phyloP scores from a whole-genome alignment of 2,329 filamentous ascomycete species.

The Diatrype stigma region DNA sequence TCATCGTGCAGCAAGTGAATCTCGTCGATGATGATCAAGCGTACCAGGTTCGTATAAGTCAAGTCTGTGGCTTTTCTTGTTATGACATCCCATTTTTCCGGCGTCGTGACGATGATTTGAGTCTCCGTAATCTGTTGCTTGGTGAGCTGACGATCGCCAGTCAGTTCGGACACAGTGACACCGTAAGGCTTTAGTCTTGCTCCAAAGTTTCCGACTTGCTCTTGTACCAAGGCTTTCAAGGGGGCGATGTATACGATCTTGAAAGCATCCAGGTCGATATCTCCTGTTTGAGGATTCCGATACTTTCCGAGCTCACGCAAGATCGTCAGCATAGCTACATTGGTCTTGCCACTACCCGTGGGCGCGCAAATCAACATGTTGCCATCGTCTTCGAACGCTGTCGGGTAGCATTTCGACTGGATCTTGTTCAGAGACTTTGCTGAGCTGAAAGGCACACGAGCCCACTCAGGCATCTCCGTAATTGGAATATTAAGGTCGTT shows the following conservation, averaged over 20 bases:
- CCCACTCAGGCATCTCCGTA: constrained; percentile 88
- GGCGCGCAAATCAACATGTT: constrained; percentile 98
- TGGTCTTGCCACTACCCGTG: constrained; percentile 96
- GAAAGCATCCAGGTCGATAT: constrained; percentile 92
- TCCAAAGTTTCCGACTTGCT: constrained; percentile 97
- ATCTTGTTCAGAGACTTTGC: constrained; percentile 90
- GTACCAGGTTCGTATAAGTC: constrained; percentile 95
- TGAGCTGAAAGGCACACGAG: constrained; percentile 76
- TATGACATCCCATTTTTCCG: constrained; percentile 99
- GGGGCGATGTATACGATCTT: constrained; percentile 99
- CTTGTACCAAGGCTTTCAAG: constrained; percentile 90
- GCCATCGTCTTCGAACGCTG: constrained; percentile 88
- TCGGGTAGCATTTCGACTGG: constrained; percentile 87
- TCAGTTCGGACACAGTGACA: constrained; percentile 90
- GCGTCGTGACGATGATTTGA: constrained; percentile 96
- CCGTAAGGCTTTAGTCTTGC: constrained; percentile 86
- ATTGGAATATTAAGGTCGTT: constrained; percentile 79
- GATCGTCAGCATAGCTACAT: constrained; percentile 96
- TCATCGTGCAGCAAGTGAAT: constrained; percentile 98
- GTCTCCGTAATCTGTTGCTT: constrained; percentile 98
- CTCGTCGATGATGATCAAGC: constrained; percentile 94
- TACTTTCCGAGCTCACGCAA: constrained; percentile 96
- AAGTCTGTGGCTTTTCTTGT: constrained; percentile 96
- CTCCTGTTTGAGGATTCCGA: constrained; percentile 80
- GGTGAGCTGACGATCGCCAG: constrained; percentile 94